Conservation (phyloP, 306 rosid genomes). For the Fagus sylvatica region DNA sequence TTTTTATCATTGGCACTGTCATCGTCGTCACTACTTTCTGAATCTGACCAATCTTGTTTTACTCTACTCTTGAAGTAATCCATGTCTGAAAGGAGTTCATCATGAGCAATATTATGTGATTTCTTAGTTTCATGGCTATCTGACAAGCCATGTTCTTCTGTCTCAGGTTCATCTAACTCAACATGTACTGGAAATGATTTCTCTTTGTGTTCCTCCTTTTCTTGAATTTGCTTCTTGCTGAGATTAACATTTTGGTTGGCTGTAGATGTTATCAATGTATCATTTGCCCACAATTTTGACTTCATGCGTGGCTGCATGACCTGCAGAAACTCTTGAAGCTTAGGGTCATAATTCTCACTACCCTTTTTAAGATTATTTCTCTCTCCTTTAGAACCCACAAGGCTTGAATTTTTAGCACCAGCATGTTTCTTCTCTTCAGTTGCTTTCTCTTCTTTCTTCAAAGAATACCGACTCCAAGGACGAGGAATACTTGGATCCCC, state of each 20-base stretch:
- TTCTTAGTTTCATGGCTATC: constrained; percentile 29
- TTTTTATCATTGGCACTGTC: constrained; percentile 27
- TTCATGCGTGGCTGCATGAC: constrained; percentile 79
- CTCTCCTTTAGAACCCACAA: constrained; percentile 30
- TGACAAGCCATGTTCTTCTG: constrained; percentile 22
- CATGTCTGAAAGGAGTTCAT: constrained; percentile 59
- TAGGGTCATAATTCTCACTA: constrained; percentile 44
- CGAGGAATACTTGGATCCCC: constrained; percentile 84
- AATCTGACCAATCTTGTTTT: constrained; percentile 78
- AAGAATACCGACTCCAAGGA: constrained; percentile 78
- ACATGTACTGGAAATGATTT: constrained; percentile 20
- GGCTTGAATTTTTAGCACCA: constrained; percentile 18
- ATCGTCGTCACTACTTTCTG: constrained; percentile 57
- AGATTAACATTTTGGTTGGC: constrained; percentile 21
- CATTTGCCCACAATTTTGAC: constrained; percentile 88
- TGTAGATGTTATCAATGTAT: constrained; percentile 34
- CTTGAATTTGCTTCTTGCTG: constrained; percentile 28
- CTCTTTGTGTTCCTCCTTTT: constrained; percentile 33
- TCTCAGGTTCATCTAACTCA: constrained; percentile 28
- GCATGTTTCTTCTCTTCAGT: constrained; percentile 29
- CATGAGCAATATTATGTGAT: constrained; percentile 33
- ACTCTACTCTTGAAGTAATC: constrained; percentile 88
- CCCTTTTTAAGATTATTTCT: constrained; percentile 27
- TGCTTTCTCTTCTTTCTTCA: constrained; percentile 43
- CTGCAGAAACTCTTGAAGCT: constrained; percentile 78